Evolutionary conservation across 495 filamentous ascomycete genomes (phyloP).

Genomic region (Hypoxylon perforatum): DNA sequence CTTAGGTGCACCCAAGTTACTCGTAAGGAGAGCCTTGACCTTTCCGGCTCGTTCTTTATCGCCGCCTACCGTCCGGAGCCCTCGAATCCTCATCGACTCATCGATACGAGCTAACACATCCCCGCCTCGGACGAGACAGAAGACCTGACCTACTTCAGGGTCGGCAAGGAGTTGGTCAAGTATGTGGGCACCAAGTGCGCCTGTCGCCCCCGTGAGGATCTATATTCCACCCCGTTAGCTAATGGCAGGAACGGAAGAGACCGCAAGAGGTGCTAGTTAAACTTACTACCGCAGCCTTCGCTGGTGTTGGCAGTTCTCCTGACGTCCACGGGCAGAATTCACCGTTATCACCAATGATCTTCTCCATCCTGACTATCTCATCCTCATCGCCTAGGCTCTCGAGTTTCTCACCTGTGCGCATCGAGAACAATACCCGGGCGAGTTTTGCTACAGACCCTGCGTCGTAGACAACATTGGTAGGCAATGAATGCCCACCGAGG

Average conservation of each 20-base stretch:
- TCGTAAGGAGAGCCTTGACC: constrained; percentile 40
- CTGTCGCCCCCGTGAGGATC: constrained; percentile 70
- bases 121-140: constrained; percentile 63
- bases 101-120: constrained; percentile 48
- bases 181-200: constrained; percentile 67
- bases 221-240: constrained; percentile 28
- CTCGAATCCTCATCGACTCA: constrained; percentile 49
- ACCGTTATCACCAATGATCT: constrained; percentile 63
- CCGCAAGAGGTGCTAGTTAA: neutral
- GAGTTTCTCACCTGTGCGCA: constrained; percentile 45
- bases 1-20: constrained; percentile 51
- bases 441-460: constrained; percentile 58
- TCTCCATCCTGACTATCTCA: constrained; percentile 53
- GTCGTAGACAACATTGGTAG: constrained; percentile 64
- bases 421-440: constrained; percentile 56
- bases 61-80: constrained; percentile 43
- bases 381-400: constrained; percentile 30
- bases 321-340: constrained; percentile 54
- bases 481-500: constrained; percentile 49
- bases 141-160: constrained; percentile 56
- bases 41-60: constrained; percentile 34
- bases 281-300: constrained; percentile 57
- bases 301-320: constrained; percentile 33
- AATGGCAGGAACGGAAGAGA: neutral
- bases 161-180: constrained; percentile 60